Conservation (phyloP, 176 grass and related monocot genomes). For the Aegilops tauschii region DNA sequence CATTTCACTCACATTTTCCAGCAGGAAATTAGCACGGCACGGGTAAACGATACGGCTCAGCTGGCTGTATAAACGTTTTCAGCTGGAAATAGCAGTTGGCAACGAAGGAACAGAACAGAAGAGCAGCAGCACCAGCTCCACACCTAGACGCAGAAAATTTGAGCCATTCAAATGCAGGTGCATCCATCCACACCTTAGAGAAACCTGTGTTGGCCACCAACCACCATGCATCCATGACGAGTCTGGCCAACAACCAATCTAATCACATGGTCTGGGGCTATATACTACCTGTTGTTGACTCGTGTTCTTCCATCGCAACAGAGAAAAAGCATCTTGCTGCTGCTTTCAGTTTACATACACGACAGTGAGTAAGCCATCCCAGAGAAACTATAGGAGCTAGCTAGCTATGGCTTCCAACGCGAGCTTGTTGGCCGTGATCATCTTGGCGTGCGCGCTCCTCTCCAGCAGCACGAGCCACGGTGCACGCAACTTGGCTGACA, state of each 20-base stretch:
- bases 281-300: neutral
- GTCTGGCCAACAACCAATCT: too few species aligned
- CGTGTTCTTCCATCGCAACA: neutral
- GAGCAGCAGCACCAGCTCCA: neutral
- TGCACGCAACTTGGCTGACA: neutral
- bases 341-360: neutral
- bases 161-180: neutral
- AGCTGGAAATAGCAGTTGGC: neutral
- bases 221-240: too few species aligned
- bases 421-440: neutral
- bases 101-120: neutral
- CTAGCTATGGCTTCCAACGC: neutral
- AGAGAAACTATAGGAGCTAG: neutral
- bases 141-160: neutral
- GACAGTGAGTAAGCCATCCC: neutral
- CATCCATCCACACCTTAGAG: neutral
- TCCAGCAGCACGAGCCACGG: neutral
- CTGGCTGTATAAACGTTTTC: neutral
- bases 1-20: too few species aligned
- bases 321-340: neutral
- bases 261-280: neutral
- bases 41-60: neutral
- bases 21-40: too few species aligned
- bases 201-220: too few species aligned
- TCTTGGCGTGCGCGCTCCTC: neutral